Evolutionary conservation across 169 alveolate species (phyloP).

Genomic region (Cryptosporidium andersoni): DNA sequence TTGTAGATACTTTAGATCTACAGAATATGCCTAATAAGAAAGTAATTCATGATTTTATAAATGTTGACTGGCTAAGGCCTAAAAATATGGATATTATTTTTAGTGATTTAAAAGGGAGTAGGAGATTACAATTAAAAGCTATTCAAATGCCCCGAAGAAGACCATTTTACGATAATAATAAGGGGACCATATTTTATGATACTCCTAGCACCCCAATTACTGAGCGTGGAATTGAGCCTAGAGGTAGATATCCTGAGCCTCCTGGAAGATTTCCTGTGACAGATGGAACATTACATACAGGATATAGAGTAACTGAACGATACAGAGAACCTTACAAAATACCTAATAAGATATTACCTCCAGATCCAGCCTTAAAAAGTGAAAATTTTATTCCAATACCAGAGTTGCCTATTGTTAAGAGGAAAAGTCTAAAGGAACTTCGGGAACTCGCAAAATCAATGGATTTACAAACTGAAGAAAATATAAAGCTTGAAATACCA

Average conservation of each 20-base stretch:
- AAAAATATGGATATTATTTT: too few species aligned
- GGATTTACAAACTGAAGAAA: constrained; percentile 26
- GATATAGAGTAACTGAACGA: too few species aligned
- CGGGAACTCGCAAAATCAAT: constrained; percentile 32
- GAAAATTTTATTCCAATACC: constrained; percentile 31
- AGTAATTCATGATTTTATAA: constrained; percentile 15
- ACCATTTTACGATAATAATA: neutral
- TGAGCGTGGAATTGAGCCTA: neutral
- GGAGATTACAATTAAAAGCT: neutral
- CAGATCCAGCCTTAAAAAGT: neutral
- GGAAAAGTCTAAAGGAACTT: constrained; percentile 23
- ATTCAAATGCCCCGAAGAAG: neutral
- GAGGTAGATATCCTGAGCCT: neutral
- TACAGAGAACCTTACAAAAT: too few species aligned
- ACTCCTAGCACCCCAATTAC: neutral
- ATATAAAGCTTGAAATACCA: too few species aligned
- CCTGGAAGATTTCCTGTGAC: neutral
- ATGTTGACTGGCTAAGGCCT: neutral
- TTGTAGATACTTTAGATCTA: neutral
- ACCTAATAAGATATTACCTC: neutral
- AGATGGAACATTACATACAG: too few species aligned
- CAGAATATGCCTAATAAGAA: neutral
- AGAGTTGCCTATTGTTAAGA: constrained; percentile 11
- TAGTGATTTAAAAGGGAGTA: neutral
- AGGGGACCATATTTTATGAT: neutral